Evolutionary conservation across 768 basidiomycete genomes (phyloP).

Genomic region (Trametes elegans): DNA sequence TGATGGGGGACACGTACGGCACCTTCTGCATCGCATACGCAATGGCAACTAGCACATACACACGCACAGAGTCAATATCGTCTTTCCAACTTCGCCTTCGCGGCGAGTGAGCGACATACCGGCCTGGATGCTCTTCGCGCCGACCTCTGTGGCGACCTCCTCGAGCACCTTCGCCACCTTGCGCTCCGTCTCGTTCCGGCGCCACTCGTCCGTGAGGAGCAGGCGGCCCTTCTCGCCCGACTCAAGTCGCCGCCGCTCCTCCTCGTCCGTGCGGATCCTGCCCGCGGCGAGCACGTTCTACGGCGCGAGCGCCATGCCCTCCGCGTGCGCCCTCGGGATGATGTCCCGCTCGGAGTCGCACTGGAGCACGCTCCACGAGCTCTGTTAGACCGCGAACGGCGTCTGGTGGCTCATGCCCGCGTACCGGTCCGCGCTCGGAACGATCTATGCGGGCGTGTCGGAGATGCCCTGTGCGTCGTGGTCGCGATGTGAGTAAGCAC

Average conservation of each 20-base stretch:
- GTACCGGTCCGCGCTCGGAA: conserved; percentile 36
- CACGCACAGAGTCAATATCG: too few species aligned
- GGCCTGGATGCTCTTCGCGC: conserved; percentile 16
- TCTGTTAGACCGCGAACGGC: conserved; percentile 42
- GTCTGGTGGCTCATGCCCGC: conserved; percentile 35
- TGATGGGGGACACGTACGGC: background rate
- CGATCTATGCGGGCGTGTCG: conserved; percentile 35
- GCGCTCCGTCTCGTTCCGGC: conserved; percentile 35
- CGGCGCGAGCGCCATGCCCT: conserved; percentile 29
- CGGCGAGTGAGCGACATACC: too few species aligned
- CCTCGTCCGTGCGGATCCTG: background rate
- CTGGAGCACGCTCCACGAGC: conserved; percentile 26
- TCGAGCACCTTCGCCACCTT: conserved; percentile 36
- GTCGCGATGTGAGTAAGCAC: background rate
- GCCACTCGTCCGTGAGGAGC: conserved; percentile 30
- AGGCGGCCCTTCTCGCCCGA: conserved; percentile 27
- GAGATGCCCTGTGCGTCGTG: conserved; percentile 19
- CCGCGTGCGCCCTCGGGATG: conserved; percentile 29
- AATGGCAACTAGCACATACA: conserved; percentile 36
- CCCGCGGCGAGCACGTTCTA: conserved; percentile 24
- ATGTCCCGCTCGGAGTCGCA: conserved; percentile 43
- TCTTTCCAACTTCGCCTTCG: too few species aligned
- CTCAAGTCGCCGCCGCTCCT: background rate
- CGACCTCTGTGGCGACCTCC: conserved; percentile 39
- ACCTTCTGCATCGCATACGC: conserved; percentile 18